These are phyloP conservation scores for Colletotrichum trifolii DNA, from an alignment of 2,329 filamentous ascomycete genomes.

Conservation along the genomic window DNA sequence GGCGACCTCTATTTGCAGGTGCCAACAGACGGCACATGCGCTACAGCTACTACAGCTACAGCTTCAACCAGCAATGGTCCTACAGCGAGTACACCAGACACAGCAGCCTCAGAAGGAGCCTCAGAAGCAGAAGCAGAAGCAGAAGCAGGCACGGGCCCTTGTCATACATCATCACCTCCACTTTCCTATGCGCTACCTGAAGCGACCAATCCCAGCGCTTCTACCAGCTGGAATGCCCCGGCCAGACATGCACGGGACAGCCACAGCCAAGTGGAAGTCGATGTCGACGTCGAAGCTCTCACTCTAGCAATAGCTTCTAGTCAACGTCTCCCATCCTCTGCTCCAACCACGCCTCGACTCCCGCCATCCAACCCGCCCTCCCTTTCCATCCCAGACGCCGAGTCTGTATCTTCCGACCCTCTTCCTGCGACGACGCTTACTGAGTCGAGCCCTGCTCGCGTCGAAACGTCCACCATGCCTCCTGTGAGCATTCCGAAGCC, in stretches of 20 bases:
- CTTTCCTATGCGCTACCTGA: constrained; percentile 29
- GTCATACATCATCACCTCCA: constrained; percentile 35
- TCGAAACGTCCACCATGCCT: constrained; percentile 61
- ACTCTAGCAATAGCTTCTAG: constrained; percentile 49
- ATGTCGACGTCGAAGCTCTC: constrained; percentile 39
- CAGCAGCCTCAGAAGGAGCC: constrained; percentile 18
- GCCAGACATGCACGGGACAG: constrained; percentile 32
- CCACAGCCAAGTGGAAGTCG: constrained; percentile 35
- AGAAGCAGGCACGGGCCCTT: constrained; percentile 33
- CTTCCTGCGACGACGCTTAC: constrained; percentile 28
- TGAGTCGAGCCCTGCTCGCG: constrained; percentile 37
- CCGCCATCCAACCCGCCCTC: constrained; percentile 45
- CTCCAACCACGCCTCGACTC: constrained; percentile 50
- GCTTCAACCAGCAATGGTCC: constrained; percentile 6
- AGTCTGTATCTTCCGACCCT: constrained; percentile 42
- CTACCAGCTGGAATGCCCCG: constrained; percentile 26
- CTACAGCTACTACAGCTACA: constrained; percentile 4
- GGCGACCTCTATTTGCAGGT: constrained; percentile 39
- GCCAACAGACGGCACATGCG: constrained; percentile 32
- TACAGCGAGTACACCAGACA: constrained; percentile 45
- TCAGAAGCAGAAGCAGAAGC: constrained; percentile 36
- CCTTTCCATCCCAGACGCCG: constrained; percentile 43
- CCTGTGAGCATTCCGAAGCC: constrained; percentile 57
- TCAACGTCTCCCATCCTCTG: constrained; percentile 55
- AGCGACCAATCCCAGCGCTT: constrained; percentile 22